phyloP scores from a whole-genome alignment of 345 rosid species.

The Ceriops tagal region DNA sequence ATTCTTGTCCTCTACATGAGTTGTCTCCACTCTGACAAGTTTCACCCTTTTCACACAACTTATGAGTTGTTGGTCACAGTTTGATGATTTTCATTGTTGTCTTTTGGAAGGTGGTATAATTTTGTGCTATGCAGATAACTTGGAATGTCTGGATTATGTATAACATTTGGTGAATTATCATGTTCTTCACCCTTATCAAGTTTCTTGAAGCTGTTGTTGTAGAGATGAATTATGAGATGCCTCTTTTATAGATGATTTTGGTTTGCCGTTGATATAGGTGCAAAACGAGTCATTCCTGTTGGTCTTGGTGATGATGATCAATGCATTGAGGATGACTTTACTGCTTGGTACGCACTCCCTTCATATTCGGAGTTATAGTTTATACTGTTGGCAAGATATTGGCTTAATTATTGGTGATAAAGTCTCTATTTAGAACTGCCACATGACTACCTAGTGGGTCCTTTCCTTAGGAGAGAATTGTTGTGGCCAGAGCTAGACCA shows the following conservation, averaged over 20 bases:
- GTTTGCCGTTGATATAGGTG: conserved; percentile 47
- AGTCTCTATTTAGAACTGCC: neutral
- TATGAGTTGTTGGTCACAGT: neutral
- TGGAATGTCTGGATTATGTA: neutral
- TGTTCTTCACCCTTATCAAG: neutral
- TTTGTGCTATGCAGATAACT: neutral
- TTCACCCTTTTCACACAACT: no score
- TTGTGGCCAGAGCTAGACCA: conserved; percentile 84
- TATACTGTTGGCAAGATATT: conserved; percentile 5
- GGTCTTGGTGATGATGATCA: conserved; percentile 96
- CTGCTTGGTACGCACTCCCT: conserved; percentile 29
- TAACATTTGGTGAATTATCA: neutral
- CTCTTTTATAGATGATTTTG: neutral
- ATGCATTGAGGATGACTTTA: conserved; percentile 90
- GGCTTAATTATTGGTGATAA: conserved; percentile 1
- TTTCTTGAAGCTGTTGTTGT: neutral
- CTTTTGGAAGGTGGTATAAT: neutral
- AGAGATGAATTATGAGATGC: neutral
- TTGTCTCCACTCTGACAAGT: no score
- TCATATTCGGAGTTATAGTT: neutral
- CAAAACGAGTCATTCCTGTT: conserved; percentile 59
- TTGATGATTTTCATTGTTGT: neutral
- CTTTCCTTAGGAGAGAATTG: conserved; percentile 58
- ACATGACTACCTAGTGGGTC: conserved; percentile 2
- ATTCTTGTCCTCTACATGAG: no score